phyloP scores from a whole-genome alignment of 345 rosid genomes.

The Boechera stricta region DNA sequence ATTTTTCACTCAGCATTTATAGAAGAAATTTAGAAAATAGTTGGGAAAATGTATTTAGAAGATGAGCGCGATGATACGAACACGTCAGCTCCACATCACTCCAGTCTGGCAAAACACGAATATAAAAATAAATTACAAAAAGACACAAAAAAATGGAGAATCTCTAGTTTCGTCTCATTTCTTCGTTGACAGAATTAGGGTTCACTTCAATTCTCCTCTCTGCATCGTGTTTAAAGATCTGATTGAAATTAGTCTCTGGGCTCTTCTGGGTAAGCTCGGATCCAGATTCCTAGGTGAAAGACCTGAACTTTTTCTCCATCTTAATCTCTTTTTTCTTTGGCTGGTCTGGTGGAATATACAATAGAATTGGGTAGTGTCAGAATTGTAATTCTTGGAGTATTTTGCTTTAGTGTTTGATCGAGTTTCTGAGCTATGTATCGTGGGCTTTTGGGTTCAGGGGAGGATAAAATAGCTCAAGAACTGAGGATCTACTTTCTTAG shows the following conservation, averaged over 20 bases:
- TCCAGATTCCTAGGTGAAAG: constrained; percentile 39
- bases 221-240: constrained; percentile 31
- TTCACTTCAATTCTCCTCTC: constrained; percentile 29
- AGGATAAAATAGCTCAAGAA: constrained; percentile 14
- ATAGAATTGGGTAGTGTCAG: constrained; percentile 23
- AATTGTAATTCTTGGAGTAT: background rate
- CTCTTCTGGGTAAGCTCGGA: constrained; percentile 20
- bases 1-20: background rate
- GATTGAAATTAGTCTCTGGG: constrained; percentile 15
- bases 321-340: constrained; percentile 2
- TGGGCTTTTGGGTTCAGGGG: constrained; percentile 18
- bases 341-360: constrained; percentile 11
- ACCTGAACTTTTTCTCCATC: constrained; percentile 30
- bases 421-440: background rate
- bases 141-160: background rate
- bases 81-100: constrained; percentile 24
- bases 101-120: constrained; percentile 20
- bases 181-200: constrained; percentile 45
- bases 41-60: background rate
- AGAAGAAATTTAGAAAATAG: background rate
- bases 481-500: constrained; percentile 26
- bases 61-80: background rate
- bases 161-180: constrained; percentile 28
- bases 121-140: constrained; percentile 7
- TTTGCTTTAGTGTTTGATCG: constrained; percentile 25